Evolutionary conservation across 1,284 basidiomycete genomes (phyloP).

Genomic region (Leccinum subrobustum): DNA sequence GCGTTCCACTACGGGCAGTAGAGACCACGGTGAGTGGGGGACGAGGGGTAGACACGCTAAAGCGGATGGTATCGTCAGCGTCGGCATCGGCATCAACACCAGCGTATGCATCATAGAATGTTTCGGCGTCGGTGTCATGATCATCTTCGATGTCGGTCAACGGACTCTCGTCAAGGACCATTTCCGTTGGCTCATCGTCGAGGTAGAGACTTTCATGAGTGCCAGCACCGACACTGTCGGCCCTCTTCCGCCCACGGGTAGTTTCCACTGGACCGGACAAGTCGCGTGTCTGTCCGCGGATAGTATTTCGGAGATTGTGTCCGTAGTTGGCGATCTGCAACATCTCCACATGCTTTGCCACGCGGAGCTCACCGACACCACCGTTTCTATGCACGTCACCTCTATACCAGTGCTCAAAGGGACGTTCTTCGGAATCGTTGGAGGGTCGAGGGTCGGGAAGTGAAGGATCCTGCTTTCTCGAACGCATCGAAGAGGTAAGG

Average conservation of each 20-base stretch:
- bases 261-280: slow-evolving; percentile 25
- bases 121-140: slow-evolving; percentile 27
- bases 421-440: slow-evolving; percentile 72
- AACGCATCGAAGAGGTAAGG: slow-evolving; percentile 32
- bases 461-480: slow-evolving; percentile 24
- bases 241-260: slow-evolving; percentile 44
- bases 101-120: slow-evolving; percentile 30
- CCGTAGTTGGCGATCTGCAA: slow-evolving; percentile 80
- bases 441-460: slow-evolving; percentile 47
- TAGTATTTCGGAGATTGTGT: slow-evolving; percentile 39
- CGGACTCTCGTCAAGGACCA: slow-evolving; percentile 69
- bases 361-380: slow-evolving; percentile 73
- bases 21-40: slow-evolving; percentile 8
- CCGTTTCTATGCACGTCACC: slow-evolving; percentile 78
- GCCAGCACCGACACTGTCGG: slow-evolving; percentile 54
- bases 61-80: slow-evolving; percentile 20
- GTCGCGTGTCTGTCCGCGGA: slow-evolving; percentile 25
- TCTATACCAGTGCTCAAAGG: slow-evolving; percentile 82
- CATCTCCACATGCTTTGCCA: slow-evolving; percentile 73
- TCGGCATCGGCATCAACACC: slow-evolving; percentile 9
- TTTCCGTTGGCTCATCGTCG: slow-evolving; percentile 55
- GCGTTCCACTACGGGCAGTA: slow-evolving; percentile 27
- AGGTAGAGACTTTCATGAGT: slow-evolving; percentile 63
- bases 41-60: slow-evolving; percentile 7
- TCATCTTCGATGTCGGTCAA: slow-evolving; percentile 64